A percentile compares a stretch with the other conserved stretches of the same genome.
Evolutionary conservation across 176 grass and related monocot genomes (phyloP).

Genomic region (Stipa capillata): DNA sequence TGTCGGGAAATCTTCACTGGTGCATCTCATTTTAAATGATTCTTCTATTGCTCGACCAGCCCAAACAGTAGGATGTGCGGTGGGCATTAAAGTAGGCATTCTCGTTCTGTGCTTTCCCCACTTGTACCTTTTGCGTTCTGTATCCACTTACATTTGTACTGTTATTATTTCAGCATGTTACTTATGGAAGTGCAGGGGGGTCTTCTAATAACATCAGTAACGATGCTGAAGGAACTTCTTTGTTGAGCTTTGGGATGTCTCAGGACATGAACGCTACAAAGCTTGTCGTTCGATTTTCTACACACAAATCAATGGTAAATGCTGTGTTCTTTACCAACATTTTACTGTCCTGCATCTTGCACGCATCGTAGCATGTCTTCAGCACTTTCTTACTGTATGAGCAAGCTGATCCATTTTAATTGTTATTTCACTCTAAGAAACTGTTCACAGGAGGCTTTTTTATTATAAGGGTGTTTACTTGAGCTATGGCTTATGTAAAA

Average conservation of each 20-base stretch:
- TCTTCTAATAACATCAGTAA: conserved; percentile 62
- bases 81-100: conserved; percentile 52
- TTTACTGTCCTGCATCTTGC: neutral
- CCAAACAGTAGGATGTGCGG: conserved; percentile 78
- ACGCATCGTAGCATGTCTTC: neutral
- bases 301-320: conserved; percentile 77
- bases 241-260: conserved; percentile 96
- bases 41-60: conserved; percentile 57
- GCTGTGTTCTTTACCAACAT: neutral
- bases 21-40: conserved; percentile 66
- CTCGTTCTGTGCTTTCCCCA: conserved; percentile 2
- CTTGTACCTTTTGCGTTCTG: neutral
- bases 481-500: too few relatives aligned
- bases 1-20: conserved; percentile 87
- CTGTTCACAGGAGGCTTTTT: neutral
- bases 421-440: neutral
- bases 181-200: conserved; percentile 59
- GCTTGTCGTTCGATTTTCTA: conserved; percentile 86
- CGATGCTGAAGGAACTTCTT: conserved; percentile 83
- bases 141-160: conserved; percentile 23
- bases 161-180: conserved; percentile 71
- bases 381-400: neutral
- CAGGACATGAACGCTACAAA: conserved; percentile 89
- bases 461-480: conserved; percentile 14
- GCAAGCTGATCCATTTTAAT: neutral